A percentile compares a stretch with the other conserved stretches of the same genome.
These are phyloP conservation scores for Oleoguttula mirabilis DNA, from an alignment of 495 filamentous ascomycete species.

Conservation along the genomic window DNA sequence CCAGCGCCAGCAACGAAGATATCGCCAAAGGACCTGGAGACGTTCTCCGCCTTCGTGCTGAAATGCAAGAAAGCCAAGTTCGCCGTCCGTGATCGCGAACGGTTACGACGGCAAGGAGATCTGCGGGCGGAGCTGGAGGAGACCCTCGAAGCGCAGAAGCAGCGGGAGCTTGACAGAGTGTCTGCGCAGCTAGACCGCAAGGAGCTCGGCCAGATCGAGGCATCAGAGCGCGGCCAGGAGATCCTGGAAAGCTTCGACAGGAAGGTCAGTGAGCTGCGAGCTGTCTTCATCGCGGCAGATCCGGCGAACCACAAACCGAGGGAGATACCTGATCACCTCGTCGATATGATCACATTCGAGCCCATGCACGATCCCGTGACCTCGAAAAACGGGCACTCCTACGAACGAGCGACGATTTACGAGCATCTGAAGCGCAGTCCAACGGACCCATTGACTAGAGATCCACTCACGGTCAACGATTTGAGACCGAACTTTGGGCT, in stretches of 20 bases:
- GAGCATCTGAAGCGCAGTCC: slow-evolving; percentile 68
- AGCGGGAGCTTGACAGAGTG: slow-evolving; percentile 38
- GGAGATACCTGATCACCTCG: slow-evolving; percentile 67
- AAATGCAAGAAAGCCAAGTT: slow-evolving; percentile 66
- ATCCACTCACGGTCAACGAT: slow-evolving; percentile 57
- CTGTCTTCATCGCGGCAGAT: slow-evolving; percentile 50
- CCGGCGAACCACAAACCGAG: slow-evolving; percentile 41
- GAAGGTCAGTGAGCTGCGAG: slow-evolving; percentile 48
- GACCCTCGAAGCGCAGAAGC: slow-evolving; percentile 32
- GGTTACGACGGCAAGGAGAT: slow-evolving; percentile 34
- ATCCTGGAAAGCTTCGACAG: slow-evolving; percentile 30
- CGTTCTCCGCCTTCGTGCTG: slow-evolving; percentile 43
- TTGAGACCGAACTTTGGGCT: slow-evolving; percentile 73
- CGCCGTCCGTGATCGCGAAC: slow-evolving; percentile 38
- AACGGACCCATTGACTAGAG: slow-evolving; percentile 73
- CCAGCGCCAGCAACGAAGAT: slow-evolving; percentile 40
- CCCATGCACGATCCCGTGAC: slow-evolving; percentile 74
- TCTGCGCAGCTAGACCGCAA: slow-evolving; percentile 22
- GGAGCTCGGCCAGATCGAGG: slow-evolving; percentile 32
- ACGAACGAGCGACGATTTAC: slow-evolving; percentile 75
- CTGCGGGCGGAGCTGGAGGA: slow-evolving; percentile 45
- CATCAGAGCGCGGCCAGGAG: slow-evolving; percentile 40
- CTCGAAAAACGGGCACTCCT: slow-evolving; percentile 78
- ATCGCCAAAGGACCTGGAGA: slow-evolving; percentile 33
- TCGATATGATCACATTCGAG: slow-evolving; percentile 82